These are phyloP conservation scores for Thymus mandschuricus DNA, from an alignment of 257 asterid species.

Conservation along the genomic window DNA sequence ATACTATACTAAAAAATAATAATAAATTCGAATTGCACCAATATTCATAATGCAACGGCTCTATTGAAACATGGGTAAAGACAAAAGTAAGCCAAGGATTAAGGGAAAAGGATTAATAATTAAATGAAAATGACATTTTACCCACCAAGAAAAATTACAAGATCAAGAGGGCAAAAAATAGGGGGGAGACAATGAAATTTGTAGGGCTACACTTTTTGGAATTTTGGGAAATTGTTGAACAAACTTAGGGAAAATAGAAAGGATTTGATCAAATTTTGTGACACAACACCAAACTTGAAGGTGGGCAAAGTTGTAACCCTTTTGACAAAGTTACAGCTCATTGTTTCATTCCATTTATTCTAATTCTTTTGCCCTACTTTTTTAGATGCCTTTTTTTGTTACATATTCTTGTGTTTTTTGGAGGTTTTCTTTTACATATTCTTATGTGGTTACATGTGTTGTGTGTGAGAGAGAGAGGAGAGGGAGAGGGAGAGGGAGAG, in stretches of 20 bases:
- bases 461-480: background rate
- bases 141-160: constrained; percentile 28
- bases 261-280: constrained; percentile 2
- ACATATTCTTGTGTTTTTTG: background rate
- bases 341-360: constrained; percentile 30
- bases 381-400: background rate
- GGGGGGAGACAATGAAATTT: constrained; percentile 5
- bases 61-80: background rate
- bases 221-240: constrained; percentile 29
- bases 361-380: background rate
- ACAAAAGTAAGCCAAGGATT: background rate
- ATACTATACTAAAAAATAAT: background rate
- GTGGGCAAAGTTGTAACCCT: constrained; percentile 29
- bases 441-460: background rate
- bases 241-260: constrained; percentile 22
- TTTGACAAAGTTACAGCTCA: constrained; percentile 45
- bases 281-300: constrained; percentile 35
- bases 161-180: background rate
- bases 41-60: background rate
- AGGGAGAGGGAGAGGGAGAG: no score
- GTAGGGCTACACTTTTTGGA: constrained; percentile 18
- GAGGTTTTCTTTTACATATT: background rate
- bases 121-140: constrained; percentile 45
- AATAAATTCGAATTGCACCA: no score
- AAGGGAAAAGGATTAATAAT: background rate